Evolutionary conservation across 768 basidiomycete species (phyloP), one percentile per base, ranked within the genome.

Genomic region (Lactarius sp.): DNA sequence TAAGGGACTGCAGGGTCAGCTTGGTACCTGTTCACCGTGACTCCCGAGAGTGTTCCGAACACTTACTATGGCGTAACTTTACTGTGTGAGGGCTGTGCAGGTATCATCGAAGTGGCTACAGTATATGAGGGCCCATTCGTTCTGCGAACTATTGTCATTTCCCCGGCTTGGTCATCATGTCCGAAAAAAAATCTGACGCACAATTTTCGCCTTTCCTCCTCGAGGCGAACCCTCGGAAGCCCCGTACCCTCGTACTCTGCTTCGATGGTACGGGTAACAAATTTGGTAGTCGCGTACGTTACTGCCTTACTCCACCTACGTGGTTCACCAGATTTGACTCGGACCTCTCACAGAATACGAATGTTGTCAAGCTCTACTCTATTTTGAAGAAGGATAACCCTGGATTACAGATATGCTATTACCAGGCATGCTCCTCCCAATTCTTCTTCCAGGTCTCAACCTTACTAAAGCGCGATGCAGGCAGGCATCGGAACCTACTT

Each of bases 401-500:
- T 0, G 68, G 67, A 2, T 70, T 71, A 34, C 78, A 79, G 59
- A 47, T 77, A 33, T 73, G 75, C 68, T 90, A 89, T 71, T 92
- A 92, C 70, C 90, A 92, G 75, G 86, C 27, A 71, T 67, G 22
- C 10, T 42, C 13, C n/a, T 10, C n/a, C 20, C n/a, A 20, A 20
- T 51, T 12, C 31, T 10, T 51, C 13, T 13, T 27, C 27, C 12
- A 16, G 22, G 2, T 33, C 12, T 33, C 5, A 51, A 51, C 10
- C 10, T 3, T 31, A 51, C 27, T 27, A 16, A 51, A 51, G 31
- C 20, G 27, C 3, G 10, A 4, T 36, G 16, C 49, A 82, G 79
- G 74, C 79, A 13, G 81, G 81, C 20, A 62, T 83, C 6, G 79
- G 78, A 5, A 77, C 77, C 0, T 80, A 81, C 74, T 75, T 84